These are phyloP conservation scores for Paraleonurus japonicus DNA, from an alignment of 257 asterid species.

Conservation along the genomic window DNA sequence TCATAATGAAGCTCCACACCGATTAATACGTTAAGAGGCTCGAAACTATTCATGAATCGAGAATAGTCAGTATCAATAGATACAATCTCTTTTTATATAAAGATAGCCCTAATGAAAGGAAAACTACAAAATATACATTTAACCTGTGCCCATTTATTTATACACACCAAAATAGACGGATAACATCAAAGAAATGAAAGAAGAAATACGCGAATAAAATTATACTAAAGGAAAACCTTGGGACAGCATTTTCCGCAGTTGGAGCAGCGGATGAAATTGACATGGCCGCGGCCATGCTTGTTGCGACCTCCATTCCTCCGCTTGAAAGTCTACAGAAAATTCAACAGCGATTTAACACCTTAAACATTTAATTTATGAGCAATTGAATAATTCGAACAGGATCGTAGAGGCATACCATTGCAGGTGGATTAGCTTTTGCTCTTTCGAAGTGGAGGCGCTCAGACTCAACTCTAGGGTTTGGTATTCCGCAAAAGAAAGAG, in stretches of 20 bases:
- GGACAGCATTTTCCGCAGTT: conserved; percentile 75
- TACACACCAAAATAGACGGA: neutral
- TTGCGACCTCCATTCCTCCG: conserved; percentile 71
- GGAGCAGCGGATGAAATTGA: conserved; percentile 64
- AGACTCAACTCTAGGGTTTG: conserved; percentile 23
- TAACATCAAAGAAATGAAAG: neutral
- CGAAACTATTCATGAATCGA: neutral
- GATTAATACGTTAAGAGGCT: neutral
- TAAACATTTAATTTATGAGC: neutral
- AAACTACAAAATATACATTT: neutral
- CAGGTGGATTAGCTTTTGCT: conserved; percentile 1
- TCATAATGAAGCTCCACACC: neutral
- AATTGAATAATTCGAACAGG: neutral
- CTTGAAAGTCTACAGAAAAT: conserved; percentile 41
- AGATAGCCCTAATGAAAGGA: neutral
- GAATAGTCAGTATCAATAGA: neutral
- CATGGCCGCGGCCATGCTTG: conserved; percentile 76
- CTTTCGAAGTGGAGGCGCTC: conserved; percentile 31
- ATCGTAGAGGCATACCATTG: conserved; percentile 20
- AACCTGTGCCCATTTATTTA: neutral
- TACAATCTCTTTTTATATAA: neutral
- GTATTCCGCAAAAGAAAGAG: neutral
- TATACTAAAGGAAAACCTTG: conserved; percentile 33
- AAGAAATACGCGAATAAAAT: neutral
- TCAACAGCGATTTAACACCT: neutral